Evolutionary conservation across 2,329 filamentous ascomycete genomes (phyloP), one percentile per base, ranked within the genome.

Genomic region (Diaporthe velutina): DNA sequence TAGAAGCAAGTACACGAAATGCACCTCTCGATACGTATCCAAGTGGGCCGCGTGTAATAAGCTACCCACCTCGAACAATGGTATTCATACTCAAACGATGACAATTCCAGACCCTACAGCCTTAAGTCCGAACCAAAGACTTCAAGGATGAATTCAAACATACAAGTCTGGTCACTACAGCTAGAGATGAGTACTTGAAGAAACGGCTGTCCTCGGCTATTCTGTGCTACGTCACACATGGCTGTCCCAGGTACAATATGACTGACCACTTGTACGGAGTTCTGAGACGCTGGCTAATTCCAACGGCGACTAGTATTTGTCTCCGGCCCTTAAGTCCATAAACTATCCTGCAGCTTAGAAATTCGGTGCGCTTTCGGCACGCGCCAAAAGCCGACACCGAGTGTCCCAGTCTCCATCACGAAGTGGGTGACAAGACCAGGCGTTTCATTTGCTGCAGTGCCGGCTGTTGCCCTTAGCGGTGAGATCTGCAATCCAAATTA

Each of bases 361-460:
- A 35, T 48, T 13, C 45, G 64, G 64, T 28, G 64, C 64, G 64
- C n/a, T 68, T 54, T 68, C 64, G 64, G 64, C 64, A 68, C 48
- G 4, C 64, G 64, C 48, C n/a, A 30, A 40, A 68, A n/a, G 45
- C 64, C 64, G 45, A 67, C 22, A n/a, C 61, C 64, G 64, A 52
- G 64, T n/a, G 64, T 67, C 30, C 61, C 45, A 40, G 48, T 42
- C 58, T 61, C 22, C 35, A 61, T 28, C 38, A 54, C 64, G 64
- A 67, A 19, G 64, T 67, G 45, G 64, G 45, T 52, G 64, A 19
- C 38, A 52, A 19, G 38, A 38, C n/a, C 17, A 52, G 33, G 30
- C 13, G 3, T 68, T 48, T 54, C 33, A 68, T 68, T 68, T 40
- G 64, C n/a, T 68, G n/a, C 33, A 17, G 48, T 25, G 17, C 17